Conservation (phyloP, 495 filamentous ascomycete species). For the Aspergillus ellipticus region DNA sequence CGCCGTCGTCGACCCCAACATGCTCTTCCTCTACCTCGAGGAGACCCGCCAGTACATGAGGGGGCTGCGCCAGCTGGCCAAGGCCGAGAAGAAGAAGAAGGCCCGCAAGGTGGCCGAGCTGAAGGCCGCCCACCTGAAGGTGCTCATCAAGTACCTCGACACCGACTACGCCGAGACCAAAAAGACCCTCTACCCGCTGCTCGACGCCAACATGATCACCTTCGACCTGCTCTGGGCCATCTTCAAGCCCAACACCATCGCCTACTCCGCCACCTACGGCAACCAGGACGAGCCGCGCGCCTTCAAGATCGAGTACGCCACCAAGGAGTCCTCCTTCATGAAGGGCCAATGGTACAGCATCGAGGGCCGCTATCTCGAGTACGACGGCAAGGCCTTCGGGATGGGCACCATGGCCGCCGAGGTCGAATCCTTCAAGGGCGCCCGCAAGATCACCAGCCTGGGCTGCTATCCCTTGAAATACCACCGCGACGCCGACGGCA, state of each 20-base stretch:
- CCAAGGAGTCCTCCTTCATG: slow-evolving; percentile 67
- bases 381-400: slow-evolving; percentile 73
- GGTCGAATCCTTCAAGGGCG: slow-evolving; percentile 76
- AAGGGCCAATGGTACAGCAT: slow-evolving; percentile 77
- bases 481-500: slow-evolving; percentile 66
- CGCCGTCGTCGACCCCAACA: slow-evolving; percentile 76
- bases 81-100: slow-evolving; percentile 65
- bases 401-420: slow-evolving; percentile 68
- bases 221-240: slow-evolving; percentile 89
- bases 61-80: slow-evolving; percentile 57
- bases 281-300: slow-evolving; percentile 76
- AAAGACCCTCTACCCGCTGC: slow-evolving; percentile 76
- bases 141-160: slow-evolving; percentile 78
- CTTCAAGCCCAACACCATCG: slow-evolving; percentile 86
- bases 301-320: slow-evolving; percentile 84
- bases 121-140: slow-evolving; percentile 64
- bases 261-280: slow-evolving; percentile 77
- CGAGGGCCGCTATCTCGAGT: slow-evolving; percentile 81
- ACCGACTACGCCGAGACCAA: slow-evolving; percentile 76
- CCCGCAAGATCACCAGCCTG: slow-evolving; percentile 76
- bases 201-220: slow-evolving; percentile 81
- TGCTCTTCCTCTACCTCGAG: slow-evolving; percentile 84
- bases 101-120: slow-evolving; percentile 51
- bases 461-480: slow-evolving; percentile 77
- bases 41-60: slow-evolving; percentile 66